Percentiles rank a stretch among this genome's conserved stretches.
Evolutionary conservation across 495 filamentous ascomycete genomes (phyloP).

Genomic region (Pyrenopolyporus hunteri): DNA sequence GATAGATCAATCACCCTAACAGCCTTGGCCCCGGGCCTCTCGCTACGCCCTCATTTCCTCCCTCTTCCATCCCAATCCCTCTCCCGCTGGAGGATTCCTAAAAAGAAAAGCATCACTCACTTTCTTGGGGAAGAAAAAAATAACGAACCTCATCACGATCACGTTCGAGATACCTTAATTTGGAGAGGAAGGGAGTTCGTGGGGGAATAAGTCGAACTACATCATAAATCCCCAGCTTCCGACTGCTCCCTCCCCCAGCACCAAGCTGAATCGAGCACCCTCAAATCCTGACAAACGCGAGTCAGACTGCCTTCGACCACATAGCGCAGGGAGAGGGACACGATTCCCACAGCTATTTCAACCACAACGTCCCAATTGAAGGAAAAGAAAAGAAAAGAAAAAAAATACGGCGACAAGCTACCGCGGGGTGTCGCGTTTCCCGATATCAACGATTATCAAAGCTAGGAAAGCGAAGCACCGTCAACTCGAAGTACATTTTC

Average conservation of each 20-base stretch:
- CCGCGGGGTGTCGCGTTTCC: slow-evolving; percentile 4
- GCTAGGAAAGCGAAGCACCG: slow-evolving; percentile 8
- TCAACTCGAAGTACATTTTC: slow-evolving; percentile 8
- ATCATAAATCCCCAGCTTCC: slow-evolving; percentile 24
- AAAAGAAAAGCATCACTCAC: slow-evolving; percentile 12
- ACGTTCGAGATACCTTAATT: slow-evolving; percentile 35
- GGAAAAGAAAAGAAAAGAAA: not conserved
- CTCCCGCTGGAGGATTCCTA: slow-evolving; percentile 5
- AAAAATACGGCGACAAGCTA: not conserved
- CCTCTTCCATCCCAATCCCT: slow-evolving; percentile 29
- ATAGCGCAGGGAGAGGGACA: slow-evolving; percentile 8
- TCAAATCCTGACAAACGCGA: slow-evolving; percentile 20
- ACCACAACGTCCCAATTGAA: not conserved
- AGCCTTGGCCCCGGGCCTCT: slow-evolving; percentile 21
- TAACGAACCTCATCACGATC: slow-evolving; percentile 26
- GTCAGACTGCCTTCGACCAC: slow-evolving; percentile 19
- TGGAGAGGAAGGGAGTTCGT: slow-evolving; percentile 32
- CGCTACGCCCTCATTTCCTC: slow-evolving; percentile 23
- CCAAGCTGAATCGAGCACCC: slow-evolving; percentile 9
- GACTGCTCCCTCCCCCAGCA: not conserved
- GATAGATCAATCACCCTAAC: slow-evolving; percentile 34
- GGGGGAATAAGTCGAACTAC: slow-evolving; percentile 23
- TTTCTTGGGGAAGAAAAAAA: slow-evolving; percentile 29
- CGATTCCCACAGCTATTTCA: slow-evolving; percentile 14
- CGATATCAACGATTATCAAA: slow-evolving; percentile 7